phyloP scores from a whole-genome alignment of 2,329 filamentous ascomycete genomes.

The Diaporthe citrichinensis region DNA sequence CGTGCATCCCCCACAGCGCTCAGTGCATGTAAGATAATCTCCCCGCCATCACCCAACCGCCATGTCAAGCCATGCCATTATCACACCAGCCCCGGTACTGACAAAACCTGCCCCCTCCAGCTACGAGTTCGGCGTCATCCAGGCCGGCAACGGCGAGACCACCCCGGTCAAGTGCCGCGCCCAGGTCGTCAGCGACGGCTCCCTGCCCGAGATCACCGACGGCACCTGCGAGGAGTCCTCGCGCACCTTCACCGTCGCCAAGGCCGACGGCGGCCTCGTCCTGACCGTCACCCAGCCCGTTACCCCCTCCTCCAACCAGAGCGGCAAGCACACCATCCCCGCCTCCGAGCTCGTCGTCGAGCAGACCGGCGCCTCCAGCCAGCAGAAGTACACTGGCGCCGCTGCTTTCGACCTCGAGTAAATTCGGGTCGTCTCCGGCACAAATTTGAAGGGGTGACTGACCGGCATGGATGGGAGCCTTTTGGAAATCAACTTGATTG shows the following conservation, averaged over 20 bases:
- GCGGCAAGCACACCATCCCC: constrained; percentile 48
- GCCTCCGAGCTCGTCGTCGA: constrained; percentile 44
- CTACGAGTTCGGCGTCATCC: constrained; percentile 35
- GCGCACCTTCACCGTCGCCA: constrained; percentile 48
- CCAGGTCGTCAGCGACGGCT: constrained; percentile 37
- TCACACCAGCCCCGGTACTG: not conserved
- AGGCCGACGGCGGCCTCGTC: constrained; percentile 45
- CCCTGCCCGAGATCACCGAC: constrained; percentile 50
- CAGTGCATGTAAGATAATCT: constrained; percentile 35
- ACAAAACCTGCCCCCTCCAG: not conserved
- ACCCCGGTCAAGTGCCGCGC: constrained; percentile 26
- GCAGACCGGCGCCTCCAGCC: constrained; percentile 37
- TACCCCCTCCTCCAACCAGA: constrained; percentile 46
- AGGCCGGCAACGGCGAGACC: constrained; percentile 28
- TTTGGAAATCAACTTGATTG: constrained; percentile 4
- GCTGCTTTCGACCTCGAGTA: constrained; percentile 42
- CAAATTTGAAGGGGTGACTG: not conserved
- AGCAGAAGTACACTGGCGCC: constrained; percentile 50
- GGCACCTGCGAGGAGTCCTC: constrained; percentile 49
- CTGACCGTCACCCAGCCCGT: constrained; percentile 49
- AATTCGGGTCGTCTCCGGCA: not conserved
- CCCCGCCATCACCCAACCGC: not conserved
- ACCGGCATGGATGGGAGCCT: not conserved
- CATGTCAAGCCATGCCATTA: not conserved
- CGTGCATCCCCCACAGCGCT: constrained; percentile 36